Percentiles rank a stretch among this genome's conserved stretches.
Evolutionary conservation across 1,284 basidiomycete genomes (phyloP).

Genomic region (Apiotrichum laibachii): DNA sequence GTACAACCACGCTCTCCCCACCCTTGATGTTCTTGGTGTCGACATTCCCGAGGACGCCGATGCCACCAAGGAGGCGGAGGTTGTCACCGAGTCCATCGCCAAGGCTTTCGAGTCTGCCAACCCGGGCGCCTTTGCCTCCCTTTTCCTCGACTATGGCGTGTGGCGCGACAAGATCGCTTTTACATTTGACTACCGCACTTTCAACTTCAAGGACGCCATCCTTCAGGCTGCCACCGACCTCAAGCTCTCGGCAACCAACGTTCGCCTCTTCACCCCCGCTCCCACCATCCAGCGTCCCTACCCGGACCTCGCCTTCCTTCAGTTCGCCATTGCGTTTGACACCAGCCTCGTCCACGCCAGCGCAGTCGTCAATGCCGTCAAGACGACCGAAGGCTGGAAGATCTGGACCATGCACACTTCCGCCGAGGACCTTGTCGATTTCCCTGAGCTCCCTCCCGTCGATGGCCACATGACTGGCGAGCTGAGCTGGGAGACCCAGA

Average conservation of each 20-base stretch:
- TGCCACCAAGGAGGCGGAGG: constrained; percentile 15
- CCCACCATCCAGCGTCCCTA: constrained; percentile 54
- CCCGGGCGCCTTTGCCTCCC: constrained; percentile 20
- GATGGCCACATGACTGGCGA: constrained; percentile 32
- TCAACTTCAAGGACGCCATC: constrained; percentile 55
- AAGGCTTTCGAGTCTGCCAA: constrained; percentile 3
- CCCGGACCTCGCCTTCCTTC: constrained; percentile 60
- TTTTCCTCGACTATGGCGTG: constrained; percentile 32
- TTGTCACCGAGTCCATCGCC: not conserved
- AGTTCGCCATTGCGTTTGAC: constrained; percentile 59
- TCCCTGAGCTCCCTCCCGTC: constrained; percentile 49
- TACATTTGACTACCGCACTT: constrained; percentile 66
- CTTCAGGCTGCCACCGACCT: constrained; percentile 26
- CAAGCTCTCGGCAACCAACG: constrained; percentile 30
- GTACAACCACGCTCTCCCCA: constrained; percentile 25
- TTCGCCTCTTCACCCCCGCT: constrained; percentile 51
- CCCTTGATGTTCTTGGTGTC: constrained; percentile 13
- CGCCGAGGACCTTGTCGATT: constrained; percentile 56
- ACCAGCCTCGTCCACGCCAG: constrained; percentile 55
- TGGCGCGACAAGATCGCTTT: constrained; percentile 27
- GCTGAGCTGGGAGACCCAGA: constrained; percentile 20
- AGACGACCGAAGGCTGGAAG: constrained; percentile 56
- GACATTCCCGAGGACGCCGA: constrained; percentile 16
- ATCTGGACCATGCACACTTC: constrained; percentile 59
- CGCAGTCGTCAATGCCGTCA: constrained; percentile 59